phyloP scores from a whole-genome alignment of 2,329 filamentous ascomycete genomes.

The Cordyceps militaris region DNA sequence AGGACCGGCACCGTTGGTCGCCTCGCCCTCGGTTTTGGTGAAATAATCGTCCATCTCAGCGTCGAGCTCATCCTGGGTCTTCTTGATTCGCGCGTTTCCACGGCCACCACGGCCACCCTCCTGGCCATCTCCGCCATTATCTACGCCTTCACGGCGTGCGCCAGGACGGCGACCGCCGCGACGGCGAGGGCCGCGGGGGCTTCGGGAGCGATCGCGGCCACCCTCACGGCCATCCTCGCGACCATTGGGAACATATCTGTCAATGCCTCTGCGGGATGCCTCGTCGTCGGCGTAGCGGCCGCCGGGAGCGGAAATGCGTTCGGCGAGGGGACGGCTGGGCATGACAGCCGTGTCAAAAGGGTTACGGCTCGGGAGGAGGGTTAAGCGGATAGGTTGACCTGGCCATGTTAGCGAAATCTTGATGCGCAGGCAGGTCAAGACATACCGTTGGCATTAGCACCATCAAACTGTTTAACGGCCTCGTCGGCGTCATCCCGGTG shows the following conservation, averaged over 20 bases:
- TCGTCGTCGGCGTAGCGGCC: constrained; percentile 50
- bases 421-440: not conserved
- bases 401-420: not conserved
- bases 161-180: constrained; percentile 45
- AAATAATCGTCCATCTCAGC: constrained; percentile 98
- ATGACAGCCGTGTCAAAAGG: constrained; percentile 50
- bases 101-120: no score
- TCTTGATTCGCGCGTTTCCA: constrained; percentile 56
- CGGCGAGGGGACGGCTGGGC: constrained; percentile 51
- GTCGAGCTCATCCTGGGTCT: constrained; percentile 87
- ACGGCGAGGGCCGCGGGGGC: constrained; percentile 39
- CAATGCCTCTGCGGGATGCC: constrained; percentile 60
- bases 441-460: constrained; percentile 77
- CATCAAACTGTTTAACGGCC: constrained; percentile 76
- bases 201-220: constrained; percentile 45
- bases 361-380: constrained; percentile 54
- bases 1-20: constrained; percentile 24
- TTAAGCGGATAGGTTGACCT: constrained; percentile 75
- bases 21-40: constrained; percentile 35
- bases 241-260: constrained; percentile 66
- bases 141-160: constrained; percentile 34
- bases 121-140: constrained; percentile 15
- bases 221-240: constrained; percentile 32
- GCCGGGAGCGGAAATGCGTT: constrained; percentile 50
- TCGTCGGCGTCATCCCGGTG: constrained; percentile 61